Base-by-base conservation (phyloP, 345 rosid species). In the Brassica nigra region DNA sequence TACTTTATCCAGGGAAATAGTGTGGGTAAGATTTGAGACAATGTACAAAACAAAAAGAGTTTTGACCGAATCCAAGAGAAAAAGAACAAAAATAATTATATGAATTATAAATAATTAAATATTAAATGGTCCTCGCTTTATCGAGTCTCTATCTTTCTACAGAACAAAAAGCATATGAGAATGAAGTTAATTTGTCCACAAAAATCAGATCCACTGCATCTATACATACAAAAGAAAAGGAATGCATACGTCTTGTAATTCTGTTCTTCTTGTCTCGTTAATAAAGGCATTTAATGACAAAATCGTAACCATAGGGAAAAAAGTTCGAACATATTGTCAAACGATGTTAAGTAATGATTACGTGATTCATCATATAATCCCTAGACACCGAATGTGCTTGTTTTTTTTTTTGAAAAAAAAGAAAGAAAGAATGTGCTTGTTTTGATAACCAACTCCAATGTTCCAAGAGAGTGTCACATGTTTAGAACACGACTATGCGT, bases 131-230 rank as follows among this genome's bases (percentile, higher is more conserved):
- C 47, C 23, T 79, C 10, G 4, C 74, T 67, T 73, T 66, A 67
- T 73, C 37, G 44, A 34, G 75, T 68, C 74, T 47, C 75, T 67
- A 27, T 74, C 75, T 68, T 47, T 68, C 34, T 64, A 62, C 78
- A 79, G 61, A 73, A 73, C 70, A 78, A 78, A 72, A 73, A 66
- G 73, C 61, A 74, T 57, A 57, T 34, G 74, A 72, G 73, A 78
- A 58, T 63, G 64, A 64, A 74, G 36, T 58, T 67, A 61, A 37
- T 23, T 59, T 68, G 70, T 59, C 65, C 70, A 74, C 64, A 47
- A 49, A 73, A 74, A 42, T 8, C 33, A 79, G 74, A 74, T 79
- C 47, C 82, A 74, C 20, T 74, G 82, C 47, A 79, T 57, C 78
- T 79, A 54, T 64, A 61, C 65, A 4, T 68, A 59, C 55, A 79